Evolutionary conservation across 148 eudicot genomes (phyloP).

Genomic region (Fallopia convolvulus): DNA sequence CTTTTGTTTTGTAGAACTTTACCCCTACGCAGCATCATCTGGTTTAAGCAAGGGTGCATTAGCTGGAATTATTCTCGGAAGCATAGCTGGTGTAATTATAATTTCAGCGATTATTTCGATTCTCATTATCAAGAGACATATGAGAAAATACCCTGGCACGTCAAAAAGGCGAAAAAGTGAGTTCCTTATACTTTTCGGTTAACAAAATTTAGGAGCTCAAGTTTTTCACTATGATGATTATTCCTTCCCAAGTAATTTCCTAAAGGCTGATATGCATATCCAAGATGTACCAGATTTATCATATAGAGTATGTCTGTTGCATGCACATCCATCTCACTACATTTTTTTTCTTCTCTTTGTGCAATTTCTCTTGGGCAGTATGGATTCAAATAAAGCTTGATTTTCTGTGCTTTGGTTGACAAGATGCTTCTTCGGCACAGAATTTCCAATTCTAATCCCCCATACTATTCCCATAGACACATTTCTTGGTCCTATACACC

Average conservation of each 20-base stretch:
- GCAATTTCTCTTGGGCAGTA: background rate
- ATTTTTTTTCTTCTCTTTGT: background rate
- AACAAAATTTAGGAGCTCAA: background rate
- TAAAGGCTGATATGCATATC: background rate
- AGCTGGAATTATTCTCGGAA: slow-evolving; percentile 34
- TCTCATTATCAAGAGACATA: slow-evolving; percentile 33
- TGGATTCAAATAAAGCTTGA: background rate
- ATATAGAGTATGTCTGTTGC: background rate
- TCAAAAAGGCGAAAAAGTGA: slow-evolving; percentile 42
- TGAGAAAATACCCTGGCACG: slow-evolving; percentile 19
- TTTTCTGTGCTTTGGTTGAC: background rate
- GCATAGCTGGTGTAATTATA: slow-evolving; percentile 24
- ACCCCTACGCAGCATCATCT: slow-evolving; percentile 7
- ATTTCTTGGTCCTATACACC: background rate
- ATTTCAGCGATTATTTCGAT: slow-evolving; percentile 35
- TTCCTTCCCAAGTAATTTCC: background rate
- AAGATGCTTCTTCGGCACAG: background rate
- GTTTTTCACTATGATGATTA: background rate
- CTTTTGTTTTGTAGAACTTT: background rate
- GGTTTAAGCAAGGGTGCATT: slow-evolving; percentile 42
- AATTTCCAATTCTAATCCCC: background rate
- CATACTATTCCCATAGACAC: background rate
- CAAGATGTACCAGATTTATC: background rate
- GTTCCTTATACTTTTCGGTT: slow-evolving; percentile 17
- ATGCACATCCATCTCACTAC: background rate